Evolutionary conservation across 129 eudicot species (phyloP), one percentile per base, ranked within the genome.

Genomic region (Helianthus tuberosus): DNA sequence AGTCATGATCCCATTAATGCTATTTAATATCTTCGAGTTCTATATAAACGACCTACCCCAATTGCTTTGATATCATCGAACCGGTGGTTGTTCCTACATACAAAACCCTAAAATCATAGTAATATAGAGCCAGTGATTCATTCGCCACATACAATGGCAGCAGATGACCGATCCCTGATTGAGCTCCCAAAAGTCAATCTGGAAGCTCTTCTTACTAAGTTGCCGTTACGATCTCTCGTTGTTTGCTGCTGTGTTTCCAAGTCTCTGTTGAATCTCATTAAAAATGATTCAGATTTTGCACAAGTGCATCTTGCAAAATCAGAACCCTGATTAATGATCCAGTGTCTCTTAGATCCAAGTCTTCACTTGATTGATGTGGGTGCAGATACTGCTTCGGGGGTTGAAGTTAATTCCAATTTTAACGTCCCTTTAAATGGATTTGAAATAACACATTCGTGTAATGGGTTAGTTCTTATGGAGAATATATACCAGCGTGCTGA

Each of bases 391-490:
- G 15, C n/a, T 2, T 49, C 75, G 38, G 62, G 12, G 41, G 62
- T 76, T 47, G 62, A 55, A 29, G 48, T 76, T 8, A 76, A 58
- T 17, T 52, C 69, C 0, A 43, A 17, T 35, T 58, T 44, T 48
- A 57, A 68, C 75, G n/a, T 75, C 43, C 79, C 79, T 0, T 58
- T 68, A 57, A 10, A 9, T 20, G 51, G 43, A 10, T 76, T 76
- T 76, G 69, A 36, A 32, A 52, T 76, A 47, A 58, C 69, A 16
- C 53, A 59, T n/a, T 76, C 75, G 43, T 76, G 75, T 59, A 76
- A 76, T 3, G 81, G 81, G 9, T 68, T 76, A 20, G 23, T 68
- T 43, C 75, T 76, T 47, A 4, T 76, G 80, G 80, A 68, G 60
- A 3, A 10, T 32, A 10, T 2, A 23, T 2, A 16, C 8, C 47